Conservation (phyloP, 805 yeast genomes). For the Candida dajiaensis region DNA sequence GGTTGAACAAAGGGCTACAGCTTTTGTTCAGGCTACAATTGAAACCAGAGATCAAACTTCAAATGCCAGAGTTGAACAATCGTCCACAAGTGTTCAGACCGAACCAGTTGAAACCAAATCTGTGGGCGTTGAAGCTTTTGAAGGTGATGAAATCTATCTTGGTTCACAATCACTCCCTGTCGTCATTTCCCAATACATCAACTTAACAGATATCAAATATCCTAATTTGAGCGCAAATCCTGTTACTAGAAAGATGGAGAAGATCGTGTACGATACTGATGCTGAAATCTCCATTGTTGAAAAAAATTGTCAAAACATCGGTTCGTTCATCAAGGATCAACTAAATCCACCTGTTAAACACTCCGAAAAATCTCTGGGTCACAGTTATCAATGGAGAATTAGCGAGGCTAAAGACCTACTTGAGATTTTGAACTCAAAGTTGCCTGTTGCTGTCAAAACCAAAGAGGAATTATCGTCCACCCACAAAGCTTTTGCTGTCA, state of each 20-base stretch:
- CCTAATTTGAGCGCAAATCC: constrained; percentile 17
- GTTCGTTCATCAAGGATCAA: constrained; percentile 29
- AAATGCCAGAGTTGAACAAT: constrained; percentile 1
- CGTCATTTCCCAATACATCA: constrained; percentile 12
- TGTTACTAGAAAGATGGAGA: constrained; percentile 14
- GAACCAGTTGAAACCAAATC: constrained; percentile 5
- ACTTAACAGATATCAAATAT: constrained; percentile 16
- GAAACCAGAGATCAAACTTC: constrained; percentile 1
- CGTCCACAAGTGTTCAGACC: constrained; percentile 11
- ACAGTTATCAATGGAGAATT: constrained; percentile 33
- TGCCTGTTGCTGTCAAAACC: background rate
- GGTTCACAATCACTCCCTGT: constrained; percentile 20
- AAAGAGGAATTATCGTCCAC: constrained; percentile 3
- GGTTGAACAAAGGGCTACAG: background rate
- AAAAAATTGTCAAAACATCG: constrained; percentile 25
- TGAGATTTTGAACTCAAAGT: constrained; percentile 2
- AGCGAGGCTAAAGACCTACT: constrained; percentile 21
- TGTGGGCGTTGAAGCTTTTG: constrained; percentile 22
- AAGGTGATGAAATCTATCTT: constrained; percentile 27
- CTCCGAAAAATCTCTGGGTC: constrained; percentile 22
- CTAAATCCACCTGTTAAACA: constrained; percentile 21
- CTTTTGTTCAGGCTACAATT: background rate
- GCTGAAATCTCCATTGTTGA: constrained; percentile 29
- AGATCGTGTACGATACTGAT: constrained; percentile 21
- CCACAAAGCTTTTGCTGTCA: background rate